Base-by-base conservation (phyloP, 805 yeast genomes). In the Candida krabiensis region DNA sequence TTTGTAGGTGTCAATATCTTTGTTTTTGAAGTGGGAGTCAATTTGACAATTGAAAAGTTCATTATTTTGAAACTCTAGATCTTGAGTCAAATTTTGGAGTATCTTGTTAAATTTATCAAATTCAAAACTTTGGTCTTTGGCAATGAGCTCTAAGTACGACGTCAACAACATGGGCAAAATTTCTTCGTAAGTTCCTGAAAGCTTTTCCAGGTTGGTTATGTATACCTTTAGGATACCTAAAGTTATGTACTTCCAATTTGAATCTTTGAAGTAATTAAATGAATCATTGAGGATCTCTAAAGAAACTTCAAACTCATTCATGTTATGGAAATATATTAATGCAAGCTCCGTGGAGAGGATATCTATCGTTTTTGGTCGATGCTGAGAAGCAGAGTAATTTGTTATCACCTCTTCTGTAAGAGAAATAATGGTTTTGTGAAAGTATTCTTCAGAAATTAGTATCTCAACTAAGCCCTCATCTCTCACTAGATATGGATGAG, bases 311-410 rank as follows among this genome's bases (percentile, higher is more conserved):
- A 77, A 83, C 23, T 84, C 70, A 3, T 72, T 63, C 21, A 68
- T 64, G 47, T 76, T 78, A 55, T 76, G 81, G 42, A 83, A 80
- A 4, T 58, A 33, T 13, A 88, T 60, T 9, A 84, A 55, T 0
- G 95, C 96, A 37, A 88, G 70, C 46, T 91, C 96, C 5, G 86
- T 77, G 1, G 90, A 80, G 12, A 93, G 66, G 4, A 82, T 68
- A 51, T 86, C 90, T 5, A 85, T 80, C 0, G 87, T 72, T 45
- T 91, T 72, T 12, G 79, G 73, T 40, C 87, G 69, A 12, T 58
- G 60, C 4, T 60, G 66, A 3, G 84, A 73, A 1, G 56, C 46
- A 4, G 74, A 69, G 46, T 75, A 83, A 30, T 75, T 75, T 13
- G 64, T 63, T 13, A 81, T 75, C 0, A 82, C 75, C 0, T 66